Base-by-base conservation (phyloP, 2,329 filamentous ascomycete species). In the Sporothrix euskadiensis region DNA sequence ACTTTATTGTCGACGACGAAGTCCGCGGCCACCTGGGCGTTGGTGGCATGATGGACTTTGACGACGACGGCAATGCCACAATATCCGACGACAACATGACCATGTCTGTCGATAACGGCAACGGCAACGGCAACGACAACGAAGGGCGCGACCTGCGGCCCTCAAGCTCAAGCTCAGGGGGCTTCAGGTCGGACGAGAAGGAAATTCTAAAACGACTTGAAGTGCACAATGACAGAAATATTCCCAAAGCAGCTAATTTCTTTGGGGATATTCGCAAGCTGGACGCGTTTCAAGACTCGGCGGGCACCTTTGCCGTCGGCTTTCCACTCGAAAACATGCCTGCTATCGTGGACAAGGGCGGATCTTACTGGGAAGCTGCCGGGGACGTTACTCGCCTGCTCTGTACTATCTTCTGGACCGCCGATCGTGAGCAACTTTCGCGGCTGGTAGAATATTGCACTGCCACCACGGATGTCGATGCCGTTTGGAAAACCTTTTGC, bases 1-100 rank as follows among this genome's bases (percentile, higher is more conserved):
- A 83, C 61, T 90, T 91, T 74, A 80, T 91, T 65, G 82, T 88
- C 39, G 77, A 82, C 22, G 82, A 84, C 70, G 69, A 72, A 12
- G 16, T 10, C 14, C n/a, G 22, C 12, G 52, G 30, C 30, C 35
- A 35, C 8, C 26, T 26, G 26, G 35, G 35, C 35, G 5, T 35
- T 35, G 56, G 30, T 30, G 52, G 8, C 9, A 30, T 12, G 52
- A 30, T 56, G 44, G 44, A 49, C 14, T 5, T 16, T 1, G 73
- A 74, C 8, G 35, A 74, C 8, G 73, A 75, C 22, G 47, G 71
- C n/a, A 30, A 30, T 19, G 41, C 10, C 6, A 54, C 12, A 14
- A 22, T 32, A 1, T 49, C 35, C 4, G 39, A 41, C 16, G 44
- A 10, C 3, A 35, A 66, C 7, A 65, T 70, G 7, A 61, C 39